Evolutionary conservation across 108 stramenopile genomes (phyloP).

Genomic region (Cyclotella choctawhatcheeana): DNA sequence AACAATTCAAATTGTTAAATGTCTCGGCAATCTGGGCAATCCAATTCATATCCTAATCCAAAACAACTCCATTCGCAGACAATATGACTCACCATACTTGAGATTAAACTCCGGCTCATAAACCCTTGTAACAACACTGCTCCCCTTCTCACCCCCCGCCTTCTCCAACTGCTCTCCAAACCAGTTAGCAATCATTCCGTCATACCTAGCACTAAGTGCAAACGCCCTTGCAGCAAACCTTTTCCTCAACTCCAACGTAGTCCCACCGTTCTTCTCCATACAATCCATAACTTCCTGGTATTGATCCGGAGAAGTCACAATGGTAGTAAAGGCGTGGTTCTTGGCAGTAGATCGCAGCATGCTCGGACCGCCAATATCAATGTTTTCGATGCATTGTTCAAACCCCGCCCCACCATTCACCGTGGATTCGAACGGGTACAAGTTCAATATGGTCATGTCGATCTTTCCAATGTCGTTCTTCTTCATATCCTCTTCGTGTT

Average conservation of each 20-base stretch:
- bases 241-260: slow-evolving; percentile 83
- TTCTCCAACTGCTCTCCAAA: slow-evolving; percentile 77
- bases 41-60: too few species aligned
- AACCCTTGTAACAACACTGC: slow-evolving; percentile 74
- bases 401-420: slow-evolving; percentile 90
- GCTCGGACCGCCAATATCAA: slow-evolving; percentile 99
- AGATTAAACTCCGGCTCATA: slow-evolving; percentile 90
- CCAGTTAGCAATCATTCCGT: slow-evolving; percentile 92
- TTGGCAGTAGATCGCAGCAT: slow-evolving; percentile 98
- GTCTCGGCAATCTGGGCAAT: too few species aligned
- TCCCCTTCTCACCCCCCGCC: slow-evolving; percentile 12
- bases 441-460: slow-evolving; percentile 97
- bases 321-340: slow-evolving; percentile 96
- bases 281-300: slow-evolving; percentile 81
- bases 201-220: slow-evolving; percentile 92
- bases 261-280: slow-evolving; percentile 82
- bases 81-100: slow-evolving; percentile 84
- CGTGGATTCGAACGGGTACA: slow-evolving; percentile 98
- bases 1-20: too few species aligned
- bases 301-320: slow-evolving; percentile 91
- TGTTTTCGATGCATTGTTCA: slow-evolving; percentile 98
- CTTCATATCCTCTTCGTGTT: slow-evolving; percentile 90
- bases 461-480: slow-evolving; percentile 92
- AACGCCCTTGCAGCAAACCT: slow-evolving; percentile 93
- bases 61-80: background rate